Base-by-base conservation (phyloP, 345 rosid species). In the Gossypium thurberi region DNA sequence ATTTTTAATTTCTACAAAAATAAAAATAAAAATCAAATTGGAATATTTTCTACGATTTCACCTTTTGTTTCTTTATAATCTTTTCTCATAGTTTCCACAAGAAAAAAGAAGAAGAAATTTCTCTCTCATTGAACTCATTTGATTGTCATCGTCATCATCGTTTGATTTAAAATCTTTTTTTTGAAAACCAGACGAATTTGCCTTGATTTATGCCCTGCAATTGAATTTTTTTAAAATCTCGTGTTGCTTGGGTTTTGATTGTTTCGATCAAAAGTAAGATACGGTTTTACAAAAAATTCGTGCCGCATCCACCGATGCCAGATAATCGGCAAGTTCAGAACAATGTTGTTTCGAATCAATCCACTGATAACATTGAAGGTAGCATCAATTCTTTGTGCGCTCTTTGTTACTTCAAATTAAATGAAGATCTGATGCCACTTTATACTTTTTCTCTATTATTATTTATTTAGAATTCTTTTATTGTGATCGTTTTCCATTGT, bases 11-110 rank as follows among this genome's bases (percentile, higher is more conserved):
- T 2, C 3, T 55, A 33, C 40, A 5, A 33, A 33, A 4, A 33
- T 55, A 9, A 10, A 10, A 23, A 21, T 2, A 21, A 58, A 33
- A 23, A 59, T 59, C 40, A 59, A 59, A 59, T 59, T 13, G 63
- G 40, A 59, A 25, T 25, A 59, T 25, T 26, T 59, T 59, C 63
- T 59, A 59, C 40, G 63, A 59, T 59, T 59, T 59, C 63, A 59
- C 40, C 25, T 59, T 25, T 26, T 26, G 63, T 5, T 59, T 59
- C 18, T 59, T 26, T 59, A 25, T 25, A 26, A 26, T 12, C 40
- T 59, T 8, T 10, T 59, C 26, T 59, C 63, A 25, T 59, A 25
- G 63, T 13, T 59, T 23, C 63, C 63, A 12, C 63, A 12, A 25
- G 40, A 23, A 58, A 14, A 26, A 23, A 23, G 13, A 25, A 58